phyloP scores from a whole-genome alignment of 495 filamentous ascomycete genomes.

The Aspergillus affinis region DNA sequence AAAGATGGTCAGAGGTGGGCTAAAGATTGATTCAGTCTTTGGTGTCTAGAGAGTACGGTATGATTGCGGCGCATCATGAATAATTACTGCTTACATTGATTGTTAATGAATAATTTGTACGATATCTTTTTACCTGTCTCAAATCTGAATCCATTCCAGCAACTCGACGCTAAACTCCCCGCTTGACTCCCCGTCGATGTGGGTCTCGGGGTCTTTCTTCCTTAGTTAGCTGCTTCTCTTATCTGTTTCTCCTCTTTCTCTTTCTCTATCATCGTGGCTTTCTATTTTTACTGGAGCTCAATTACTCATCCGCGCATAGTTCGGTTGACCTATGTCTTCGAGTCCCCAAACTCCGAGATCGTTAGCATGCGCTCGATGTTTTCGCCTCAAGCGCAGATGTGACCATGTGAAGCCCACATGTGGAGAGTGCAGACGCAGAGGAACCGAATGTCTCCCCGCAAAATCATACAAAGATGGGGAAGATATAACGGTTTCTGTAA shows the following conservation, averaged over 20 bases:
- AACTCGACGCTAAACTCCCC: not conserved
- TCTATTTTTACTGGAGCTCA: slow-evolving; percentile 21
- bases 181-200: not conserved
- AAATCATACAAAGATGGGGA: slow-evolving; percentile 30
- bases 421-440: slow-evolving; percentile 35
- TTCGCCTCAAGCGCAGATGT: slow-evolving; percentile 36
- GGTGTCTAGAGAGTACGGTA: not conserved
- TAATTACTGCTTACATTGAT: not conserved
- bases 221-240: not conserved
- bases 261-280: not conserved
- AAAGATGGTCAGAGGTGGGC: slow-evolving; percentile 53
- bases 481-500: slow-evolving; percentile 32
- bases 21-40: slow-evolving; percentile 10
- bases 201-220: not conserved
- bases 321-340: slow-evolving; percentile 21
- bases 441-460: slow-evolving; percentile 33
- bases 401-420: slow-evolving; percentile 35
- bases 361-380: slow-evolving; percentile 34
- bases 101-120: not conserved
- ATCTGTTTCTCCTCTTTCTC: slow-evolving; percentile 2
- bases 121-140: too few species aligned
- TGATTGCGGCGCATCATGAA: not conserved
- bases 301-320: slow-evolving; percentile 13
- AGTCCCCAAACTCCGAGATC: slow-evolving; percentile 2
- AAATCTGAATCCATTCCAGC: not conserved